Base-by-base conservation (phyloP, 192 early-diverging fungal genomes). In the Entomortierella chlamydospora region DNA sequence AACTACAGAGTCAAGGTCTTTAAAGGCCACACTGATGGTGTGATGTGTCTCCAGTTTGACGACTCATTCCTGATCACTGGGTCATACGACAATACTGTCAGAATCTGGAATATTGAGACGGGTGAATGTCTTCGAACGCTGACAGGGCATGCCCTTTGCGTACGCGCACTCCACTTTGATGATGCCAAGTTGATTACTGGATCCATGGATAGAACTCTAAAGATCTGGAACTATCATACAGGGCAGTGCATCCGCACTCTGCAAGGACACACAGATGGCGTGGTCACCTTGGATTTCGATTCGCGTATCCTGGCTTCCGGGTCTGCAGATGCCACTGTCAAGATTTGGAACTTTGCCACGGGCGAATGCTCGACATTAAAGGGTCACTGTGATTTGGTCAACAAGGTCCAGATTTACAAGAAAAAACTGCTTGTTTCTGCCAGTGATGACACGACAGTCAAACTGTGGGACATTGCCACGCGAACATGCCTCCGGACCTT, bases 151-250 rank as follows among this genome's bases (percentile, higher is more conserved):
- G 91, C 90, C 1, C 86, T 92, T 47, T 91, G 93, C 54, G 93
- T 99, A 4, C 90, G 93, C 15, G 94, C 94, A 0, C 83, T 98
- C 4, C 95, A 99, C 62, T 96, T 98, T 79, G 98, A 99, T 81
- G 93, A 98, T 33, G 88, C 87, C 61, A 97, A 96, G 86, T 87
- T 99, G 50, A 90, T 99, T 22, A 93, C 95, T 18, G 95, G 95
- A 34, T 97, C 97, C 7, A 91, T 97, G 84, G 98, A 99, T 68
- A 83, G 90, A 10, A 97, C 97, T 0, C 85, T 99, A 12, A 88
- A 91, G 61, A 95, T 99, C 47, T 99, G 98, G 98, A 93, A 93
- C 71, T 92, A 93, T 77, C 91, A 93, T 52, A 92, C 92, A 0
- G 95, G 96, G 42, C 88, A 94, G 42, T 97, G 94, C 68, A 91